Percentiles rank a stretch among this genome's conserved stretches.
Conservation (phyloP, 1,284 basidiomycete species). For the Coniferiporia weirii region DNA sequence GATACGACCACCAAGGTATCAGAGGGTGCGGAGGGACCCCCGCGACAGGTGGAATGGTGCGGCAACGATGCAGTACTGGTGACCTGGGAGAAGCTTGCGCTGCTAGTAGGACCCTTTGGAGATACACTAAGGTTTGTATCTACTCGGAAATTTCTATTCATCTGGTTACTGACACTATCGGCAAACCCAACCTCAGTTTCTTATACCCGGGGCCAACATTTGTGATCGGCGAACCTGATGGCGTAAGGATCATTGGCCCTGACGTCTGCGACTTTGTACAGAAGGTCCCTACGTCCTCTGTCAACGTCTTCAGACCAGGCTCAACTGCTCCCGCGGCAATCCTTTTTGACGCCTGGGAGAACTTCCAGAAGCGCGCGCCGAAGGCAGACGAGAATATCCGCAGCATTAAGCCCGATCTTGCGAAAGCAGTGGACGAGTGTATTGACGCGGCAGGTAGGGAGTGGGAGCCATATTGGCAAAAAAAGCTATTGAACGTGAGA, state of each 20-base stretch:
- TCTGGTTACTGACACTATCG: too few species aligned
- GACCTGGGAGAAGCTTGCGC: slow-evolving; percentile 74
- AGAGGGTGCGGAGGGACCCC: slow-evolving; percentile 45
- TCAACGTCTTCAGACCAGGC: slow-evolving; percentile 87
- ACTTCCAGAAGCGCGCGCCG: slow-evolving; percentile 77
- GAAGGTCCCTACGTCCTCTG: slow-evolving; percentile 81
- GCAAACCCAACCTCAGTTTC: slow-evolving; percentile 46
- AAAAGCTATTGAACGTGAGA: slow-evolving; percentile 75
- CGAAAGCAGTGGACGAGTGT: slow-evolving; percentile 85
- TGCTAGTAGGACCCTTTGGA: slow-evolving; percentile 90
- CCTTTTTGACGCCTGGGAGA: slow-evolving; percentile 88
- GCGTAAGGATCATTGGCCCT: slow-evolving; percentile 76
- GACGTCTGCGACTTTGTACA: slow-evolving; percentile 87
- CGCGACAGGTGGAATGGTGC: slow-evolving; percentile 87
- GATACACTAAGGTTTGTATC: slow-evolving; percentile 73
- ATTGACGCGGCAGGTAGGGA: slow-evolving; percentile 92
- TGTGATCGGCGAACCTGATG: slow-evolving; percentile 83
- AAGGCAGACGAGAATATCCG: slow-evolving; percentile 93
- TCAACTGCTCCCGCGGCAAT: slow-evolving; percentile 91
- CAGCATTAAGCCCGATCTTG: slow-evolving; percentile 81
- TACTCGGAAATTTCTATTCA: too few species aligned
- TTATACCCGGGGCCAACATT: slow-evolving; percentile 74
- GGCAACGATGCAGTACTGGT: slow-evolving; percentile 93
- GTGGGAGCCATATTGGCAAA: slow-evolving; percentile 89
- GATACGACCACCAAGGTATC: slow-evolving; percentile 47